A percentile compares a stretch with the other conserved stretches of the same genome.
Conservation (phyloP, 805 yeast species). For the Candida cerambycidarum region DNA sequence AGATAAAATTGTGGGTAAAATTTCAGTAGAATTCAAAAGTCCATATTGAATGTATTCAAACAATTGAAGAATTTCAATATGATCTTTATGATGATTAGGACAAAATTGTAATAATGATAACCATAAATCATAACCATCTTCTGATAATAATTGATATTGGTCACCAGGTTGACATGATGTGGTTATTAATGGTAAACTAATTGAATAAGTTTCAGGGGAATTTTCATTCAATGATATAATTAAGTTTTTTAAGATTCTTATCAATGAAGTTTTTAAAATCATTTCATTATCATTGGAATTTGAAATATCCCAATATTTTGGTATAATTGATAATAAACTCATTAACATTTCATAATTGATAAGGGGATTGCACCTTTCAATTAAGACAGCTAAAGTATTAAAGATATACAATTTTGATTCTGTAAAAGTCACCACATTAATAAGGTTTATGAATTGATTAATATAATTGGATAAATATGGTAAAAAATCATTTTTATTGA, state of each 20-base stretch:
- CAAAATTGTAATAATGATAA: constrained; percentile 61
- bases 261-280: constrained; percentile 38
- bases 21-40: constrained; percentile 70
- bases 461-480: constrained; percentile 62
- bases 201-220: constrained; percentile 48
- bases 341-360: constrained; percentile 51
- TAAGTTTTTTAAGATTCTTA: constrained; percentile 57
- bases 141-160: constrained; percentile 58
- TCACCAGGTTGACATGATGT: constrained; percentile 53
- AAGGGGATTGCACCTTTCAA: constrained; percentile 65
- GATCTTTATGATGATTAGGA: constrained; percentile 33
- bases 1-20: constrained; percentile 61
- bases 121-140: constrained; percentile 90
- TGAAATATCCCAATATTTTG: constrained; percentile 72
- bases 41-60: constrained; percentile 58
- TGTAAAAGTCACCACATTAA: constrained; percentile 53
- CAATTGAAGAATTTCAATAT: constrained; percentile 40
- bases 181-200: constrained; percentile 63
- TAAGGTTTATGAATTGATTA: constrained; percentile 45
- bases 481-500: constrained; percentile 63
- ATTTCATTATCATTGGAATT: constrained; percentile 38
- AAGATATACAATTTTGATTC: constrained; percentile 78
- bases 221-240: constrained; percentile 55
- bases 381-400: constrained; percentile 61
- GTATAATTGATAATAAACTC: constrained; percentile 56